A percentile compares a stretch with the other conserved stretches of the same genome.
Conservation (phyloP, 2,329 filamentous ascomycete species). For the Furcasterigmium sp. region DNA sequence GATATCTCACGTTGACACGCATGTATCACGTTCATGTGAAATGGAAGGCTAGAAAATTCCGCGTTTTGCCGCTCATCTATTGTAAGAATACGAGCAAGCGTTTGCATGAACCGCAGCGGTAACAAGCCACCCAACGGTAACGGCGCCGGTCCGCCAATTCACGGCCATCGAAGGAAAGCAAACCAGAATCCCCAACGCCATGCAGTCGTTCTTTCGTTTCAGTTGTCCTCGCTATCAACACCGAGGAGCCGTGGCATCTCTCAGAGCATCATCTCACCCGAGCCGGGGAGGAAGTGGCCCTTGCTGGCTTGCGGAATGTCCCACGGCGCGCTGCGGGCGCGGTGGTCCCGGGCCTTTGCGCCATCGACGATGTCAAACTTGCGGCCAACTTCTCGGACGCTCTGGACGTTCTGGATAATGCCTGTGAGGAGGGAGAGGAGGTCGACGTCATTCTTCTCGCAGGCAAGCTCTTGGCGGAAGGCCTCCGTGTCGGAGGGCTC, state of each 20-base stretch:
- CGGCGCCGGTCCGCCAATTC: too few relatives aligned
- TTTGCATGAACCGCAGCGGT: too few relatives aligned
- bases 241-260: background rate
- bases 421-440: slow-evolving; percentile 71
- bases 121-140: too few relatives aligned
- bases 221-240: too few relatives aligned
- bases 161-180: too few relatives aligned
- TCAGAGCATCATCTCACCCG: slow-evolving; percentile 19
- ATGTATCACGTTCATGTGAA: too few relatives aligned
- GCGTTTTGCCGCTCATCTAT: too few relatives aligned
- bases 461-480: slow-evolving; percentile 66
- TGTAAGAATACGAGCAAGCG: too few relatives aligned
- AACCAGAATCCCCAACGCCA: slow-evolving; percentile 1
- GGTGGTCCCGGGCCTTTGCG: slow-evolving; percentile 17
- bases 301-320: slow-evolving; percentile 8
- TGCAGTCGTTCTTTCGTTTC: too few relatives aligned
- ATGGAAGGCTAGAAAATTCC: too few relatives aligned
- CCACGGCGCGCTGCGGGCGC: background rate
- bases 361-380: slow-evolving; percentile 62
- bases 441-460: slow-evolving; percentile 79
- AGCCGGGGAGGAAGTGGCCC: slow-evolving; percentile 12
- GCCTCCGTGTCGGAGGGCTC: slow-evolving; percentile 62
- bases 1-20: too few relatives aligned
- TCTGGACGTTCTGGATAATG: slow-evolving; percentile 67
- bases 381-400: slow-evolving; percentile 67